phyloP scores from a whole-genome alignment of 2,329 filamentous ascomycete genomes.

The Cladophialophora psammophila region DNA sequence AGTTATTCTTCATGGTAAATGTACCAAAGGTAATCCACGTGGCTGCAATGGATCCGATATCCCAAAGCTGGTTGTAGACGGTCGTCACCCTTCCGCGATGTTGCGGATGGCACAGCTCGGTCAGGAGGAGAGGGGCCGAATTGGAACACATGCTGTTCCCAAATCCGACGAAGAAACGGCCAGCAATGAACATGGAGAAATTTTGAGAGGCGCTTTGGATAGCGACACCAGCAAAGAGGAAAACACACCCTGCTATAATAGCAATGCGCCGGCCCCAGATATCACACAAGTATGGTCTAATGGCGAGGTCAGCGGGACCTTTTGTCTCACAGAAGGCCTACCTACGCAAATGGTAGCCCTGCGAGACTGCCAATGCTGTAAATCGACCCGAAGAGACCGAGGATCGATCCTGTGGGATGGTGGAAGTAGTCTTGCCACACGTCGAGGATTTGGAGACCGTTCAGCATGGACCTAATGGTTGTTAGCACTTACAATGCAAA shows the following conservation, averaged over 20 bases:
- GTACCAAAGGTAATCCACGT: slow-evolving; percentile 57
- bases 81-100: slow-evolving; percentile 57
- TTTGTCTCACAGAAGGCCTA: not conserved
- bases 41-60: slow-evolving; percentile 59
- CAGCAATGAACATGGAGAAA: slow-evolving; percentile 61
- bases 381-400: slow-evolving; percentile 27
- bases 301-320: not conserved
- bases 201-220: slow-evolving; percentile 39
- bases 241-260: slow-evolving; percentile 31
- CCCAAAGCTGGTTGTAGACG: slow-evolving; percentile 63
- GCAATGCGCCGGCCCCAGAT: slow-evolving; percentile 26
- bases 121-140: slow-evolving; percentile 47
- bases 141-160: slow-evolving; percentile 49
- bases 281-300: slow-evolving; percentile 14
- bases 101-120: slow-evolving; percentile 58
- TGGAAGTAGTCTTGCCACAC: slow-evolving; percentile 37
- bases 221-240: slow-evolving; percentile 41
- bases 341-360: slow-evolving; percentile 21
- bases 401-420: slow-evolving; percentile 26
- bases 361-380: slow-evolving; percentile 29
- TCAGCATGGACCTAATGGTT: slow-evolving; percentile 34
- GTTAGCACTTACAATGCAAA: slow-evolving; percentile 50
- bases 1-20: slow-evolving; percentile 54
- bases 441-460: slow-evolving; percentile 27
- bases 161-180: slow-evolving; percentile 70